phyloP scores from a whole-genome alignment of 1,139 yeast species.

The Pichia sp. region DNA sequence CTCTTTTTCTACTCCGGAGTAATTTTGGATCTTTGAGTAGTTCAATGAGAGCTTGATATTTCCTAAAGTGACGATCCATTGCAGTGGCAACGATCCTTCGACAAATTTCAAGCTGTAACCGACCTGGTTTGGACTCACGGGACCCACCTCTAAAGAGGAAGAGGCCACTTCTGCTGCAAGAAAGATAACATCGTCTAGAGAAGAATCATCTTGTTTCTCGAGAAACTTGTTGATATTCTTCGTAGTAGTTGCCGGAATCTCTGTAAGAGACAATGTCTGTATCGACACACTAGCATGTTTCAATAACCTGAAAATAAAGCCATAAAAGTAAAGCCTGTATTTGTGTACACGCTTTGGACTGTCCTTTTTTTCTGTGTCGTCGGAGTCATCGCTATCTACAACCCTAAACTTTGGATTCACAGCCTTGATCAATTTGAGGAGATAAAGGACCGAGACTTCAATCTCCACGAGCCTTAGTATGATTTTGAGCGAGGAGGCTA shows the following conservation, averaged over 20 bases:
- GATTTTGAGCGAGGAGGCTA: constrained; percentile 8
- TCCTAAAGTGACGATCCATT: constrained; percentile 40
- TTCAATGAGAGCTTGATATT: constrained; percentile 40
- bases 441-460: constrained; percentile 24
- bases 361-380: background rate
- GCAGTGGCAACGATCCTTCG: constrained; percentile 51
- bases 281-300: constrained; percentile 18
- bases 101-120: constrained; percentile 58
- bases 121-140: constrained; percentile 40
- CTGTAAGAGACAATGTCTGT: constrained; percentile 20
- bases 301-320: constrained; percentile 20
- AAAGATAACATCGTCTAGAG: constrained; percentile 31
- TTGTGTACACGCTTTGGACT: background rate
- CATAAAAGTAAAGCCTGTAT: constrained; percentile 10
- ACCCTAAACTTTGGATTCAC: constrained; percentile 7
- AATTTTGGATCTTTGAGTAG: constrained; percentile 27
- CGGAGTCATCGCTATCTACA: background rate
- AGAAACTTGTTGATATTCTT: constrained; percentile 10
- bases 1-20: constrained; percentile 19
- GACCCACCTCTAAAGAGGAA: constrained; percentile 32
- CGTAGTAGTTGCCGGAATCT: constrained; percentile 19
- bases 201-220: background rate
- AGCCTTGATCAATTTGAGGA: constrained; percentile 16
- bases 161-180: constrained; percentile 33
- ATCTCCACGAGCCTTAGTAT: constrained; percentile 13